Percentiles rank a stretch among this genome's conserved stretches.
phyloP scores from a whole-genome alignment of 768 basidiomycete genomes.

The Arthromyces matolae region DNA sequence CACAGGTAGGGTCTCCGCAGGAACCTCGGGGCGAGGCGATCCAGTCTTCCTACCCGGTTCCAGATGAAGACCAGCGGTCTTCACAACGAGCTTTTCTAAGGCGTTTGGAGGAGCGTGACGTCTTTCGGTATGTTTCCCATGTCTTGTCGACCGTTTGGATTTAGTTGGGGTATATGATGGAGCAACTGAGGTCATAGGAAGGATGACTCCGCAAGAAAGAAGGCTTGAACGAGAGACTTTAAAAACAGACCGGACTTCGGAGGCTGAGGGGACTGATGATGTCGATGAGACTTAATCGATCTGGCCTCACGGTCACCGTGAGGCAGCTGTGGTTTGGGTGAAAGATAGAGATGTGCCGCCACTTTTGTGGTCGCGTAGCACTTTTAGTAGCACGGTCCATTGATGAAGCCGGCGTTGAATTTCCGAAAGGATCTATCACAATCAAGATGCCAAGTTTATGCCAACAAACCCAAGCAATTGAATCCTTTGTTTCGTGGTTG shows the following conservation, averaged over 20 bases:
- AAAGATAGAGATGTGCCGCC: constrained; percentile 15
- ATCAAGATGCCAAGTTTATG: constrained; percentile 9
- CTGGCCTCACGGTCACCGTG: constrained; percentile 24
- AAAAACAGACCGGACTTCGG: not conserved
- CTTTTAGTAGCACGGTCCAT: constrained; percentile 7
- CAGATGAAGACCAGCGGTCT: constrained; percentile 9
- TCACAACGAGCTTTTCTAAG: constrained; percentile 15
- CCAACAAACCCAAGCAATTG: too few relatives aligned
- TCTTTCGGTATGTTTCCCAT: constrained; percentile 3
- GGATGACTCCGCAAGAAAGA: not conserved
- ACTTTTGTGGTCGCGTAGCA: constrained; percentile 12
- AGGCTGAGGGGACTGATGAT: constrained; percentile 3
- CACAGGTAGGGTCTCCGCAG: constrained; percentile 27
- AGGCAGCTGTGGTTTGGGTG: constrained; percentile 18
- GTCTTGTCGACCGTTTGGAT: constrained; percentile 16
- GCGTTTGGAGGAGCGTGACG: constrained; percentile 3
- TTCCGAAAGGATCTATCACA: constrained; percentile 12
- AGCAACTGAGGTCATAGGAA: constrained; percentile 19
- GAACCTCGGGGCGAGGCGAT: constrained; percentile 15
- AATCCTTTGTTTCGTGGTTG: constrained; percentile 12
- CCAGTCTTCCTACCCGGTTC: constrained; percentile 7
- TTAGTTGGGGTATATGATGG: constrained; percentile 16
- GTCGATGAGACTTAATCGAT: constrained; percentile 14
- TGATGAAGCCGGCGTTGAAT: constrained; percentile 7
- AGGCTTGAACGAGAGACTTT: constrained; percentile 2